Base-by-base conservation (phyloP, 2,329 filamentous ascomycete species). In the Magnaporthales sp. region DNA sequence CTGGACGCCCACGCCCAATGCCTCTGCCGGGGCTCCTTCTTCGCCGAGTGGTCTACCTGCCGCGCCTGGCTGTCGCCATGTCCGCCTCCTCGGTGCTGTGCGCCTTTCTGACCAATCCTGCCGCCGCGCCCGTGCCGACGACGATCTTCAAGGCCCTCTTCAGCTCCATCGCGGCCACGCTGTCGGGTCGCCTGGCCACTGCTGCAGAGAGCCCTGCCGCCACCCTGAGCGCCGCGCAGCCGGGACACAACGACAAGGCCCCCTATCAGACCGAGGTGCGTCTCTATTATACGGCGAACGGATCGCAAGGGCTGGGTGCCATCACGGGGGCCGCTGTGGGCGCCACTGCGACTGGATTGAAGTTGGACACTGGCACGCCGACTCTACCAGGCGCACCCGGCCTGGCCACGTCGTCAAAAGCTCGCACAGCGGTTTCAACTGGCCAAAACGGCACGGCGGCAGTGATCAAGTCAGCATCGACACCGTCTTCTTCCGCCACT, bases 11-110 rank as follows among this genome's bases (percentile, higher is more conserved):
- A 78, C 68, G 73, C 73, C 60, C 68, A 74, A 70, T 74, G 27
- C 71, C 77, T 80, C 74, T 82, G 80, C 72, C 72, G 71, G 9
- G 77, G 79, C 62, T 76, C 74, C 66, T 80, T 75, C 74, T 81
- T 82, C 70, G 46, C 69, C 32, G 77, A 80, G 69, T 80, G 79
- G 78, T 62, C 72, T 22, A 77, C 75, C 64, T 81, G 79, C 70
- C 76, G 78, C 32, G 69, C 74, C 32, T 82, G 22, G 67, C 69
- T 19, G 74, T 81, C 66, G 70, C 80, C 29, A 68, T 73, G 1
- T 71, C 70, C 61, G 79, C 76, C 29, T 76, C 74, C n/a, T 67
- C 72, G 26, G 66, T 68, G 7, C 74, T 81, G 26, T 81, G 79
- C 69, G 69, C 67, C 22, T 70, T 70, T 11, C 58, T 70, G 29